Evolutionary conservation across 1,284 basidiomycete genomes (phyloP), one percentile per base, ranked within the genome.

Genomic region (Microbotryomycetes sp.): DNA sequence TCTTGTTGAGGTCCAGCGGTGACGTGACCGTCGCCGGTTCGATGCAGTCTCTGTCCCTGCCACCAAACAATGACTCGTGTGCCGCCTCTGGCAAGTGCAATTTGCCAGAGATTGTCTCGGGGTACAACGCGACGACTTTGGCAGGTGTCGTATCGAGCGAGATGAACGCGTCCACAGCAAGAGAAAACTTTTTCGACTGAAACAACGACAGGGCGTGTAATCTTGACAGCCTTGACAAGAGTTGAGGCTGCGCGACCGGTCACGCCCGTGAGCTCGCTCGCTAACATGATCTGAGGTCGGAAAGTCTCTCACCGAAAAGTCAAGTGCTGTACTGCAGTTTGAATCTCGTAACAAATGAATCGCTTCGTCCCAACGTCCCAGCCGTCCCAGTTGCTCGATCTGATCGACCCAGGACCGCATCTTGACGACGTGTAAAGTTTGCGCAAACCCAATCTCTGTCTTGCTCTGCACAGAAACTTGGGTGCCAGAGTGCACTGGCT

Each of bases 41-140:
- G 26, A 64, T 54, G n/a, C 55, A 58, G 18, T 61, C 56, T 11
- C 27, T 15, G 21, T 45, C 59, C 45, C 72, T 27, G 0, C 91
- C 93, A 11, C 91, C 93, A 75, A 90, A 97, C 7, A 94, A 76
- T 3, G 81, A 78, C 73, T 93, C 86, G 89, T 92, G 94, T n/a
- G 81, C 78, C 1, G 84, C 81, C 4, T 75, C 73, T 35, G 77
- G 81, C 16, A 87, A 81, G 15, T 85, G 79, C 13, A 97, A 76
- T 30, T 87, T 80, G 4, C 94, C 94, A 0, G 91, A 82, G 2
- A 98, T 83, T 18, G 79, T 79, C 51, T 87, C 81, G 0, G 91
- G 89, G 74, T 89, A 98, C 4, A 97, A 78, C 1, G 92, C 88
- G 15, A 98, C 82, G 1, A 98, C 89, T 72, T 93, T 90, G 2